Evolutionary conservation across 139 green algal species (phyloP), one percentile per base, ranked within the genome.

Genomic region (Picochlorum sp.): DNA sequence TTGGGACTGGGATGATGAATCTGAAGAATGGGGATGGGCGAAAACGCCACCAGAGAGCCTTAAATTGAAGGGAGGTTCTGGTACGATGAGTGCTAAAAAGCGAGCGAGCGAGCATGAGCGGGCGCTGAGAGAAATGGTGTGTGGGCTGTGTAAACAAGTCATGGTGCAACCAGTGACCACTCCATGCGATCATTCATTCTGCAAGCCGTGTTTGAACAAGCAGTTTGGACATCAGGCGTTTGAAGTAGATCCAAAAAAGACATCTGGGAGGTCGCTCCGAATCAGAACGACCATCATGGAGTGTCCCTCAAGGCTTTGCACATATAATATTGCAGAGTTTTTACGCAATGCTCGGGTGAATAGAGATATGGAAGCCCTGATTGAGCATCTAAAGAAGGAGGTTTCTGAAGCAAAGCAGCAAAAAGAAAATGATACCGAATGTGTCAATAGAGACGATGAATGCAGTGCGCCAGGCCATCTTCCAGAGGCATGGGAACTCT

Each of bases 111-210:
- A 86, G 60, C 73, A 85, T 16, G 81, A 94, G 74, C 79, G 78
- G 37, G 79, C 83, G 44, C 76, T 90, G 55, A 67, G 75, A 57
- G 81, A 96, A 67, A 95, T 95, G 45, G 61, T 21, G 51, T 96
- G 89, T 74, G 65, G 60, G 26, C 54, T 92, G 38, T 96, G 88
- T 81, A 85, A 78, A 37, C 23, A 61, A 4, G 71, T 87, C 11
- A 52, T 92, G 20, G 66, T 23, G 3, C 63, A 82, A 30, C 88
- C 88, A 15, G 52, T 93, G 38, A 82, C 75, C 66, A 89, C 85
- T n/a, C 87, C 88, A 11, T 95, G 87, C 71, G 83, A 75, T 79
- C 89, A 96, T 79, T 80, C 82, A 66, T 97, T 95, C 85, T 97
- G 90, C 88, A 87, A 85, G 61, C 60, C 72, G 18, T 97, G 90